phyloP scores from a whole-genome alignment of 176 grass and related monocot species.

The Aegilops tauschii region DNA sequence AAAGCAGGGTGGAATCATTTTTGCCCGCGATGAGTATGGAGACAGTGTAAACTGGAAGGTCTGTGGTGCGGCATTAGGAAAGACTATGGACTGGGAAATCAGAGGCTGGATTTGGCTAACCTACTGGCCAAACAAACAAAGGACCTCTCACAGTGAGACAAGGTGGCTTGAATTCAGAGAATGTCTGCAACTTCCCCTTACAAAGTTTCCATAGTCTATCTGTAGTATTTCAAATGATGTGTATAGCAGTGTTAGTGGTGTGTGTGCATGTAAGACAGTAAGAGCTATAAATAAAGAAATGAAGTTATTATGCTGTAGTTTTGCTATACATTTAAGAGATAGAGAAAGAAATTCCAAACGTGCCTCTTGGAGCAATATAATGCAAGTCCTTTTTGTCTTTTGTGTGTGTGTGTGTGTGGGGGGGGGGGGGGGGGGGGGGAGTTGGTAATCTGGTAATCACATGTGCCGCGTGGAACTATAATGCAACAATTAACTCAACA shows the following conservation, averaged over 20 bases:
- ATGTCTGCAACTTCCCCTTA: conserved; percentile 59
- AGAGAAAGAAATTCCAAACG: conserved; percentile 11
- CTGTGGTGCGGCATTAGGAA: conserved; percentile 39
- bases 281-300: background rate
- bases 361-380: background rate
- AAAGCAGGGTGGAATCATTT: conserved; percentile 72
- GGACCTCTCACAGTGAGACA: conserved; percentile 70
- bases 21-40: conserved; percentile 83
- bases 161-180: conserved; percentile 74
- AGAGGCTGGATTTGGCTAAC: conserved; percentile 79
- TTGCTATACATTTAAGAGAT: background rate
- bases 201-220: conserved; percentile 33
- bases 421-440: no score
- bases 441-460: no score
- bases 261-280: background rate
- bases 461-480: background rate
- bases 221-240: conserved; percentile 10
- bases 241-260: conserved; percentile 6
- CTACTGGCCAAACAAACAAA: conserved; percentile 96
- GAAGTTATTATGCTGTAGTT: conserved; percentile 2
- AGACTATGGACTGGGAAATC: conserved; percentile 80
- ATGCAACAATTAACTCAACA: conserved; percentile 9
- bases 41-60: conserved; percentile 90
- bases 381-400: background rate
- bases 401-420: no score